Base-by-base conservation (phyloP, 2,329 filamentous ascomycete species). In the Mollisiaceae sp. region DNA sequence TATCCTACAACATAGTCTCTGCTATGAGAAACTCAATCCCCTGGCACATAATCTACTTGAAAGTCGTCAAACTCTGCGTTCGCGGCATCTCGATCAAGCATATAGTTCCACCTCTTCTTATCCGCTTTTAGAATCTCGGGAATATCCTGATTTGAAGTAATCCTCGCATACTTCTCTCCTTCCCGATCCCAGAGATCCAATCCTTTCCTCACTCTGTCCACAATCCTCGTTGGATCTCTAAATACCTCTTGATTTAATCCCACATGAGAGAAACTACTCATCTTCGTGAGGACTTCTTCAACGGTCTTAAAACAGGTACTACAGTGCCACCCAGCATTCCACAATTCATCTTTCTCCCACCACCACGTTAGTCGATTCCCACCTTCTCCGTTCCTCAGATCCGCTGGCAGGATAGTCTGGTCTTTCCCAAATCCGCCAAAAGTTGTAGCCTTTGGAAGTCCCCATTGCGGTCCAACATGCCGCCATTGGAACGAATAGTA, bases 271-370 rank as follows among this genome's bases (percentile, higher is more conserved):
- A 82, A 83, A 58, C 76, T 76, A 20, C 72, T 71, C 75, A 82
- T 78, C 71, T 82, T 82, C 18, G 72, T 75, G 41, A 77, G 69
- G 70, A 82, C 76, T 64, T 82, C 77, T 6, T 75, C 71, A 11
- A 83, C 69, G 5, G 76, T 81, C 5, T 75, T 70, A 65, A 82
- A 81, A 70, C 82, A 83, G 35, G 75, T 78, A 39, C 77, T 79
- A 71, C 81, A 83, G 69, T 82, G 81, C 81, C 81, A 83, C 3
- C 76, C 80, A 0, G 79, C 78, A 66, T 81, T 76, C 67, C 73
- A 77, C 15, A 82, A 62, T 41, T 78, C 74, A 2, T 73, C 70
- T 24, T 78, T 74, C 18, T 78, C 70, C 70, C 69, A 74, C 69
- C 68, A 72, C 4, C 57, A 62, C 15, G 59, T 52, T n/a, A 72